Base-by-base conservation (phyloP, 805 yeast species). In the Candida stauntonica region DNA sequence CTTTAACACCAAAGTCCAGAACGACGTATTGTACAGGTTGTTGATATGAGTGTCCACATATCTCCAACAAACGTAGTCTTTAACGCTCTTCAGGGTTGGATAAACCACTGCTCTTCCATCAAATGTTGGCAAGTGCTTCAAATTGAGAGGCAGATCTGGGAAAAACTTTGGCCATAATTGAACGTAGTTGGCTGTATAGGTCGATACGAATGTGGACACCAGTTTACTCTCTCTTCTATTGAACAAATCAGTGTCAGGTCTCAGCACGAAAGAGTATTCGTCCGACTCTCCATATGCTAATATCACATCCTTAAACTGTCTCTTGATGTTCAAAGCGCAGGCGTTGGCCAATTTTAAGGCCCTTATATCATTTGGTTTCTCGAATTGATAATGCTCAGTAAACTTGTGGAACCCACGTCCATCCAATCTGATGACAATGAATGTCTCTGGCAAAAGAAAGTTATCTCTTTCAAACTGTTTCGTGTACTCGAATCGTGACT, bases 31-130 rank as follows among this genome's bases (percentile, higher is more conserved):
- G 66, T 91, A 93, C 43, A 93, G 62, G 58, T 93, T 93, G 60
- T 93, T 93, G 39, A 93, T 93, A 63, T 93, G 99, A 36, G 93
- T 93, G 57, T 93, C 99, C 1, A 82, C 98, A 57, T 86, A 97
- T 48, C 99, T 72, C 99, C 99, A 93, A 40, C 84, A 67, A 47
- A 93, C 73, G 57, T 93, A 93, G 59, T 91, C 98, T 39, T 86
- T 68, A 2, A 91, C 67, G 1, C 67, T 63, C 5, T 64, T 52
- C 14, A 66, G 47, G 38, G 71, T 76, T 0, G 99, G 99, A 50
- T 93, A 93, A 1, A 77, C 62, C 7, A 93, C 93, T 2, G 94
- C 94, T 33, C 99, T 66, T 0, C 94, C 88, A 60, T 93, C 99
- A 59, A 93, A 93, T 13, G 84, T 79, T 0, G 99, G 98, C 26